Evolutionary conservation across 371 early-diverging fungal species (phyloP).

Genomic region (Mitosporidium daphniae): DNA sequence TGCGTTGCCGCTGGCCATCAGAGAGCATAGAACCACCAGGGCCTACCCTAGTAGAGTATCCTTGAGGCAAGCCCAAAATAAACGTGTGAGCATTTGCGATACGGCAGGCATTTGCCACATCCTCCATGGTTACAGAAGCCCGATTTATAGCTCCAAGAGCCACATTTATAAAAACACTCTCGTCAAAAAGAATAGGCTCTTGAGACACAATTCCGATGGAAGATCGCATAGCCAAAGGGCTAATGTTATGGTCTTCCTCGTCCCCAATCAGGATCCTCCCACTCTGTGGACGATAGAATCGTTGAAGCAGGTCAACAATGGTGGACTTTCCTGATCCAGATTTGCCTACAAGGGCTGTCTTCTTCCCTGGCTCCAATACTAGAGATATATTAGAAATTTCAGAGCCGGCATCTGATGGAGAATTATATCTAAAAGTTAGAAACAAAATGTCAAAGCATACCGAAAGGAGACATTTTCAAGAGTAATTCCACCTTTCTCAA

Average conservation of each 20-base stretch:
- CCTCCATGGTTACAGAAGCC: conserved; percentile 9
- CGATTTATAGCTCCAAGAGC: conserved; percentile 14
- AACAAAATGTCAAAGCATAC: conserved; percentile 30
- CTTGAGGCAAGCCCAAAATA: conserved; percentile 15
- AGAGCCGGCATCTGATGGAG: no score
- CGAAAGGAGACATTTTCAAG: conserved; percentile 16
- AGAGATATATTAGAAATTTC: conserved; percentile 17
- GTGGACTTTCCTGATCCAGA: conserved; percentile 64
- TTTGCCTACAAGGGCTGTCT: conserved; percentile 43
- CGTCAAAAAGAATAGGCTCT: conserved; percentile 38
- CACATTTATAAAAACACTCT: conserved; percentile 37
- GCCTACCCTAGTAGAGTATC: conserved; percentile 28
- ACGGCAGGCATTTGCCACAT: conserved; percentile 16
- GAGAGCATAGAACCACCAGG: conserved; percentile 37
- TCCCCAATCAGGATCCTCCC: conserved; percentile 17
- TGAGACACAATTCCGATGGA: conserved; percentile 44
- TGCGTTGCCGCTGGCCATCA: conserved; percentile 48
- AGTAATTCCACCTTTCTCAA: conserved; percentile 6
- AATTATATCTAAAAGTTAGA: conserved; percentile 20
- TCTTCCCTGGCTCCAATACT: conserved; percentile 24
- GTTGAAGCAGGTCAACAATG: conserved; percentile 31
- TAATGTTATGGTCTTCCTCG: conserved; percentile 19
- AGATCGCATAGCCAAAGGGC: conserved; percentile 15
- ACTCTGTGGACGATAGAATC: conserved; percentile 34
- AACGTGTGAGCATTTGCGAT: conserved; percentile 27